Evolutionary conservation across 2,329 filamentous ascomycete genomes (phyloP).

Genomic region (Gremmenia infestans): DNA sequence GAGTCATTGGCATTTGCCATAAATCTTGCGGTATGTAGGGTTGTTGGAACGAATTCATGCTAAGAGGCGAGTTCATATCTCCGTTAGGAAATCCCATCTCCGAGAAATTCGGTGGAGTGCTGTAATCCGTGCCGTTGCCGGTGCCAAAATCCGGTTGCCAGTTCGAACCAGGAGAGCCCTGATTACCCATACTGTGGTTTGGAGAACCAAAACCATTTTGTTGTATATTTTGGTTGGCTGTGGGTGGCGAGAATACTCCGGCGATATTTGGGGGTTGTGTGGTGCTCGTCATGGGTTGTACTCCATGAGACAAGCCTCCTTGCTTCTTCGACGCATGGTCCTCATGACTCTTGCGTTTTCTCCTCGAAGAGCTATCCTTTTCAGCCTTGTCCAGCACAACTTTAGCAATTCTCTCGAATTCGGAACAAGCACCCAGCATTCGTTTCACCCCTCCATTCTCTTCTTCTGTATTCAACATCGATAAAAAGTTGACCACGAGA

Average conservation of each 20-base stretch:
- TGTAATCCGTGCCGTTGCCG: constrained; percentile 20
- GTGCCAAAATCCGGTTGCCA: constrained; percentile 21
- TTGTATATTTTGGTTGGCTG: constrained; percentile 22
- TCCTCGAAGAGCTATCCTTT: constrained; percentile 60
- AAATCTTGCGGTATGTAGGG: constrained; percentile 89
- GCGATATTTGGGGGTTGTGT: constrained; percentile 19
- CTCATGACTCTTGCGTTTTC: constrained; percentile 77
- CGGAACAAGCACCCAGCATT: constrained; percentile 90
- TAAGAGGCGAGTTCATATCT: constrained; percentile 27
- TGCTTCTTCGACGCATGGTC: constrained; percentile 20
- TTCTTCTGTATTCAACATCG: constrained; percentile 82
- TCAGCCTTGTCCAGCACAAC: constrained; percentile 89
- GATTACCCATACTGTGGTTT: constrained; percentile 7
- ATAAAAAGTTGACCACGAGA: constrained; percentile 85
- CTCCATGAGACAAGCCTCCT: constrained; percentile 7
- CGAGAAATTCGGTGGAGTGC: constrained; percentile 21
- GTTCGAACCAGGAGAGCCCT: constrained; percentile 17
- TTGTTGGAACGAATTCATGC: constrained; percentile 60
- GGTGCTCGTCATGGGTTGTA: constrained; percentile 24
- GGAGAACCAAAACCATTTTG: constrained; percentile 27
- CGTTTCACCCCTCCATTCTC: constrained; percentile 87
- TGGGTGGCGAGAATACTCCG: constrained; percentile 26
- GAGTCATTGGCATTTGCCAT: constrained; percentile 92
- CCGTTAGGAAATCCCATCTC: constrained; percentile 25
- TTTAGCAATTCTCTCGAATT: constrained; percentile 91